Evolutionary conservation across 495 filamentous ascomycete species (phyloP), one percentile per base, ranked within the genome.

Genomic region (Beverwykella pulmonaria): DNA sequence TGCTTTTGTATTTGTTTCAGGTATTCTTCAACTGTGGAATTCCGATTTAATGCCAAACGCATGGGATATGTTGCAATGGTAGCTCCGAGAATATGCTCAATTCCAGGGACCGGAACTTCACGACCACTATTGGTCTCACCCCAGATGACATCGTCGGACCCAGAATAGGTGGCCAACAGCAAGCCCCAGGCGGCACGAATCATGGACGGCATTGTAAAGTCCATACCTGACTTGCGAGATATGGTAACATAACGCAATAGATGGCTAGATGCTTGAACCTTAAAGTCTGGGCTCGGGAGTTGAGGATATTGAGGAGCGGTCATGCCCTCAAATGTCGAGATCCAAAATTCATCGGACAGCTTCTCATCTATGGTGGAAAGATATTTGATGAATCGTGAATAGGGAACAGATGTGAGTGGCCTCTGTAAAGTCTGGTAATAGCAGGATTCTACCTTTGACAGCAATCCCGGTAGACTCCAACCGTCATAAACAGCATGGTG

Each of bases 401-500:
- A 65, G 1, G 61, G 67, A 6, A 64, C 34, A 2, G 58, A 44
- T 6, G 7, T 20, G 1, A 63, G 44, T 6, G 50, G 12, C 9
- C 29, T 7, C 19, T 7, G 36, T 9, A 25, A 19, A 1, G 54
- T 9, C 32, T 69, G 26, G 19, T 32, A 32, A 27, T 69, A 69
- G 58, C 60, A 64, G 10, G 22, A 7, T 36, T 69, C 61, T 9
- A 70, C 64, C 32, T 46, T 71, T 29, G 2, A n/a, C 2, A 65
- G 41, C 36, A 68, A 20, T 5, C 14, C 36, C 30, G 64, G 64
- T 1, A 68, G 17, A 25, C 59, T 86, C 85, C 86, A 89, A 19
- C 87, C 87, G 57, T 91, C 88, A 62, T 90, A 92, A 1, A 90
- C 70, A 1, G 84, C 83, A 59, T 91, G 88, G 63, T 90, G 87